phyloP scores from a whole-genome alignment of 805 yeast genomes.

The Isabelozyma rhagii region DNA sequence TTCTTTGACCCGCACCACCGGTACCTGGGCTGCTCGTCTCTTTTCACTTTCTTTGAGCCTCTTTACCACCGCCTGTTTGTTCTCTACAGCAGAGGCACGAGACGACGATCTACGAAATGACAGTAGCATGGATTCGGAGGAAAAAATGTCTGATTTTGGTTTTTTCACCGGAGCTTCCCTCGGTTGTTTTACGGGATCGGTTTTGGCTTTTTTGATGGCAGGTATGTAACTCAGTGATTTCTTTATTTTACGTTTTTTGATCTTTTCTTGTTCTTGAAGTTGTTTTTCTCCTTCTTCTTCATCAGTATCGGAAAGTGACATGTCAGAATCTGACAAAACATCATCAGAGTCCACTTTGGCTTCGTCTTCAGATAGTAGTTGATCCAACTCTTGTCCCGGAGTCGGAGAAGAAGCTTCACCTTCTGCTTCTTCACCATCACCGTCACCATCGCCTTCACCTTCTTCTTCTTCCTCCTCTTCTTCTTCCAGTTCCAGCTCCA shows the following conservation, averaged over 20 bases:
- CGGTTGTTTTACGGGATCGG: conserved; percentile 18
- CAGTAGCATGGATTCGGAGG: conserved; percentile 50
- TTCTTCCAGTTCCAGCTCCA: conserved; percentile 19
- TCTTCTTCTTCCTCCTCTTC: conserved; percentile 16
- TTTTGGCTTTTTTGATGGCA: conserved; percentile 29
- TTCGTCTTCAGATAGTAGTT: conserved; percentile 10
- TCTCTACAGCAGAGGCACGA: conserved; percentile 73
- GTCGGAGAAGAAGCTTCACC: conserved; percentile 16
- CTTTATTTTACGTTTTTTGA: conserved; percentile 26
- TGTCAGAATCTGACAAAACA: conserved; percentile 54
- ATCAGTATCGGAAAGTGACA: conserved; percentile 49
- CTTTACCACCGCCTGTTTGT: conserved; percentile 72
- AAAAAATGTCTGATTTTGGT: conserved; percentile 19
- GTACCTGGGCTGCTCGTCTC: conserved; percentile 47
- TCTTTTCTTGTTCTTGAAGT: conserved; percentile 44
- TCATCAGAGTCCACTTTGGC: conserved; percentile 40
- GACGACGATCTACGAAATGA: conserved; percentile 67
- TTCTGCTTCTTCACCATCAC: conserved; percentile 11
- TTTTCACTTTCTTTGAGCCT: conserved; percentile 67
- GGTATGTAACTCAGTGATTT: conserved; percentile 21
- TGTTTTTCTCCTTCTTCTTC: conserved; percentile 72
- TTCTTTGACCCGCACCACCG: conserved; percentile 37
- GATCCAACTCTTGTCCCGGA: conserved; percentile 15
- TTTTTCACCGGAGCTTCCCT: conserved; percentile 21
- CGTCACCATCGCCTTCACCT: conserved; percentile 11